Percentiles rank a stretch among this genome's conserved stretches.
phyloP scores from a whole-genome alignment of 805 yeast genomes.

The Candida maris region DNA sequence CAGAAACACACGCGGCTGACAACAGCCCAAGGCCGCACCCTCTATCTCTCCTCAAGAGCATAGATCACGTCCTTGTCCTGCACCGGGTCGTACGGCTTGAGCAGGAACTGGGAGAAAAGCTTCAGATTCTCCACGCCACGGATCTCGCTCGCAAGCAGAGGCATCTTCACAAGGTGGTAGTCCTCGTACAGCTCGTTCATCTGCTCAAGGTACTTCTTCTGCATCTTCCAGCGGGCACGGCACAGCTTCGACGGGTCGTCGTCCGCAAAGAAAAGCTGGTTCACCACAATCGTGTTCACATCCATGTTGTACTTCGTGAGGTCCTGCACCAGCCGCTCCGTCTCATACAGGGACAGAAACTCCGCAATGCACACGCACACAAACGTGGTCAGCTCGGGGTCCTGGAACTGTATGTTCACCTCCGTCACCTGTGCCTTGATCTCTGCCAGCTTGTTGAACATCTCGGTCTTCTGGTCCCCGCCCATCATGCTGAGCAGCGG shows the following conservation, averaged over 20 bases:
- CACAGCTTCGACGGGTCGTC: slow-evolving; percentile 86
- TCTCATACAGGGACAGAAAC: slow-evolving; percentile 91
- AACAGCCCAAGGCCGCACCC: neutral
- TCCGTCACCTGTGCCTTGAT: slow-evolving; percentile 77
- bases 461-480: slow-evolving; percentile 58
- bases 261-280: slow-evolving; percentile 87
- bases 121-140: slow-evolving; percentile 86
- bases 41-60: slow-evolving; percentile 47
- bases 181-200: slow-evolving; percentile 96
- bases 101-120: slow-evolving; percentile 76
- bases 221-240: slow-evolving; percentile 92
- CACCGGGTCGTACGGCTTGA: slow-evolving; percentile 72
- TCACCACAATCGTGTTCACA: slow-evolving; percentile 92
- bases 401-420: slow-evolving; percentile 90
- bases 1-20: neutral
- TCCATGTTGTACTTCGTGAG: slow-evolving; percentile 93
- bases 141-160: slow-evolving; percentile 90
- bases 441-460: slow-evolving; percentile 74
- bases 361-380: slow-evolving; percentile 98
- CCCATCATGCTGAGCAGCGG: slow-evolving; percentile 86
- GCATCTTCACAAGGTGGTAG: slow-evolving; percentile 94
- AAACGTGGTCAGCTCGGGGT: slow-evolving; percentile 93
- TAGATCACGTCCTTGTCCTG: slow-evolving; percentile 51
- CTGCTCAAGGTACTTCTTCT: slow-evolving; percentile 89
- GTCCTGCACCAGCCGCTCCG: slow-evolving; percentile 97